These are phyloP conservation scores for Chaetothyriales sp. DNA, from an alignment of 2,329 filamentous ascomycete species.

Conservation along the genomic window DNA sequence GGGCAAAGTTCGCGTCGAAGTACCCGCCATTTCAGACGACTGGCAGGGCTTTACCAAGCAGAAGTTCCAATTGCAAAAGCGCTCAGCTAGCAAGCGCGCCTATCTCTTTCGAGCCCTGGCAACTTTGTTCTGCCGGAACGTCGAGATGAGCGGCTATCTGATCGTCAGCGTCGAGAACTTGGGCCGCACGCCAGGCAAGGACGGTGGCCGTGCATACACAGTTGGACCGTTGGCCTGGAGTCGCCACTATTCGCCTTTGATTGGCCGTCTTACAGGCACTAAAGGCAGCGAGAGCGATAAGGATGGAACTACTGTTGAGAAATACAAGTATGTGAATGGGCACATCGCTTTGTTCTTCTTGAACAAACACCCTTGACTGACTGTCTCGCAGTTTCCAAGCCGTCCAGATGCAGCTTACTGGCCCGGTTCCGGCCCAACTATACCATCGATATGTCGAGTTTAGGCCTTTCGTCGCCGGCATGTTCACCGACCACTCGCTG, in stretches of 20 bases:
- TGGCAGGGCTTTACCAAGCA: slow-evolving; percentile 56
- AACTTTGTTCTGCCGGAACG: slow-evolving; percentile 43
- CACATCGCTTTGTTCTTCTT: neutral
- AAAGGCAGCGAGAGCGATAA: slow-evolving; percentile 48
- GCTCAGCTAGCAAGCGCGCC: slow-evolving; percentile 72
- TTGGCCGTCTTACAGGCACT: slow-evolving; percentile 63
- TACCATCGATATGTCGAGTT: slow-evolving; percentile 94
- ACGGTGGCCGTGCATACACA: slow-evolving; percentile 60
- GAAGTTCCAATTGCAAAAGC: slow-evolving; percentile 61
- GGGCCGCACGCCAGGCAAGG: slow-evolving; percentile 50
- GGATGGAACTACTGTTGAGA: slow-evolving; percentile 42
- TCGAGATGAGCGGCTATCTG: slow-evolving; percentile 55
- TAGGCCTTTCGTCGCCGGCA: slow-evolving; percentile 71
- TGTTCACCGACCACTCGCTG: slow-evolving; percentile 68
- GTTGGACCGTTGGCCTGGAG: slow-evolving; percentile 61
- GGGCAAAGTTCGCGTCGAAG: slow-evolving; percentile 64
- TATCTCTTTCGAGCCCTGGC: slow-evolving; percentile 58
- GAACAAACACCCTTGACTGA: slow-evolving; percentile 1
- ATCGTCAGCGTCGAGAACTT: slow-evolving; percentile 63
- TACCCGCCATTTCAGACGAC: slow-evolving; percentile 42
- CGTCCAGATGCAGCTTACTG: slow-evolving; percentile 73
- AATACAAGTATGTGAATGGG: slow-evolving; percentile 54
- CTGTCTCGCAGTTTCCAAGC: slow-evolving; percentile 60
- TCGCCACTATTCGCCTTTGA: slow-evolving; percentile 76
- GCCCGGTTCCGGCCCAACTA: slow-evolving; percentile 62